Evolutionary conservation across 768 basidiomycete genomes (phyloP).

Genomic region (Lentinula sp.): DNA sequence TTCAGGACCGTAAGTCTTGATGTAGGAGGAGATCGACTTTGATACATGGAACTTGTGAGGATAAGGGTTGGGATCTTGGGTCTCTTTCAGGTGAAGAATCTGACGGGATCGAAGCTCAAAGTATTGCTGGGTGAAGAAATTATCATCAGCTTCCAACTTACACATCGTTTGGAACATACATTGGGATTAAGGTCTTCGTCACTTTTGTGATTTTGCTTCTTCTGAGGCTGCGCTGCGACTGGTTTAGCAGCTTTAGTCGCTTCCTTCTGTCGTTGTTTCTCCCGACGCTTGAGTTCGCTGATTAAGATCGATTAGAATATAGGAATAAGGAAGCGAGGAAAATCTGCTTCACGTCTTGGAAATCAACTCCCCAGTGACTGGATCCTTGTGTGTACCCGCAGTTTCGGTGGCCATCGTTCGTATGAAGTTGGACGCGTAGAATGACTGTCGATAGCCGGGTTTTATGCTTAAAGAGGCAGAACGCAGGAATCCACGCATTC

Average conservation of each 20-base stretch:
- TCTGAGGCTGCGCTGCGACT: slow-evolving; percentile 31
- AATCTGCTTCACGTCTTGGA: slow-evolving; percentile 76
- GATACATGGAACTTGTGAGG: slow-evolving; percentile 98
- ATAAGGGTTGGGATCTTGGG: slow-evolving; percentile 88
- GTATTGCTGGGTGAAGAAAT: slow-evolving; percentile 68
- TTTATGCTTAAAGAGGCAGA: not conserved
- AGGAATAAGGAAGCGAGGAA: slow-evolving; percentile 9
- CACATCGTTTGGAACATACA: slow-evolving; percentile 42
- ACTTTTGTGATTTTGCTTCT: slow-evolving; percentile 36
- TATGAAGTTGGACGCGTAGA: not conserved
- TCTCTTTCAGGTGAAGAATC: slow-evolving; percentile 79
- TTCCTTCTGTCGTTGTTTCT: slow-evolving; percentile 83
- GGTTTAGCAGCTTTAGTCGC: slow-evolving; percentile 63
- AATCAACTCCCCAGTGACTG: slow-evolving; percentile 92
- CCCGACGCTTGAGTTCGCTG: slow-evolving; percentile 92
- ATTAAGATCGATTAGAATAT: slow-evolving; percentile 19
- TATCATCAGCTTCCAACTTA: not conserved
- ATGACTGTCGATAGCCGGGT: not conserved
- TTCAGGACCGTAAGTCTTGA: slow-evolving; percentile 66
- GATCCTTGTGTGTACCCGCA: slow-evolving; percentile 59
- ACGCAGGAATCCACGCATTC: not conserved
- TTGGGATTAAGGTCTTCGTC: slow-evolving; percentile 90
- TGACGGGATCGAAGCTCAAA: slow-evolving; percentile 88
- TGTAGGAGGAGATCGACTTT: slow-evolving; percentile 65
- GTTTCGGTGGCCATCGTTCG: slow-evolving; percentile 9